Conservation (phyloP, 768 basidiomycete species). For the Cyclocybe aegerita region DNA sequence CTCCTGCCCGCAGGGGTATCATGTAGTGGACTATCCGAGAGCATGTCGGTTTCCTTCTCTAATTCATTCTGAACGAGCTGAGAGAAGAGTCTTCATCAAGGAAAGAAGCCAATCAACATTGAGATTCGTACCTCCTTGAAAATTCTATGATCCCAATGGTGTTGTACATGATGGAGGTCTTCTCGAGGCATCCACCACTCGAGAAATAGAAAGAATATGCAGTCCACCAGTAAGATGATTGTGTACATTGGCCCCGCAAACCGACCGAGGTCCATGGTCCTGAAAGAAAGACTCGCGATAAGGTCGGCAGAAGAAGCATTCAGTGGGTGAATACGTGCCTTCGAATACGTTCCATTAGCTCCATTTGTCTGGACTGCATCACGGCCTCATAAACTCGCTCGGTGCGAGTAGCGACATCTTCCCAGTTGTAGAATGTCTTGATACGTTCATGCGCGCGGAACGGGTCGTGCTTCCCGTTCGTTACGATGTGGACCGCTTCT, state of each 20-base stretch:
- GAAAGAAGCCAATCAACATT: no score
- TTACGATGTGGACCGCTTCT: slow-evolving; percentile 73
- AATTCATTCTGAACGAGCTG: no score
- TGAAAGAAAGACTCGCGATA: slow-evolving; percentile 21
- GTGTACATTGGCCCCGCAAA: slow-evolving; percentile 88
- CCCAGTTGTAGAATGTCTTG: slow-evolving; percentile 87
- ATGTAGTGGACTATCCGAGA: no score
- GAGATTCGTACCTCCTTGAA: slow-evolving; percentile 32
- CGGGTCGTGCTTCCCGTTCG: slow-evolving; percentile 71
- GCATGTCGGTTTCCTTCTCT: no score
- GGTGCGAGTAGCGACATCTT: slow-evolving; percentile 72
- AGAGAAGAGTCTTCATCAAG: no score
- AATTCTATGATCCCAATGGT: slow-evolving; percentile 54
- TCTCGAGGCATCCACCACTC: slow-evolving; percentile 84
- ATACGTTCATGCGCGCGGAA: slow-evolving; percentile 73
- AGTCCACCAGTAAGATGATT: slow-evolving; percentile 85
- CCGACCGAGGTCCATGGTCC: slow-evolving; percentile 75
- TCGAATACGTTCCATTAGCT: slow-evolving; percentile 75
- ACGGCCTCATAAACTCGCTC: slow-evolving; percentile 81
- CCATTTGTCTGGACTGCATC: slow-evolving; percentile 55
- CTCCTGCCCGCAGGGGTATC: no score
- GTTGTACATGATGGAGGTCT: slow-evolving; percentile 71
- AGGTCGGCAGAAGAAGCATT: background rate
- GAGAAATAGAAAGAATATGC: slow-evolving; percentile 81
- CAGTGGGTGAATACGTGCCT: slow-evolving; percentile 44